These are phyloP conservation scores for Lagenidium giganteum DNA, from an alignment of 352 stramenopile species.

Conservation along the genomic window DNA sequence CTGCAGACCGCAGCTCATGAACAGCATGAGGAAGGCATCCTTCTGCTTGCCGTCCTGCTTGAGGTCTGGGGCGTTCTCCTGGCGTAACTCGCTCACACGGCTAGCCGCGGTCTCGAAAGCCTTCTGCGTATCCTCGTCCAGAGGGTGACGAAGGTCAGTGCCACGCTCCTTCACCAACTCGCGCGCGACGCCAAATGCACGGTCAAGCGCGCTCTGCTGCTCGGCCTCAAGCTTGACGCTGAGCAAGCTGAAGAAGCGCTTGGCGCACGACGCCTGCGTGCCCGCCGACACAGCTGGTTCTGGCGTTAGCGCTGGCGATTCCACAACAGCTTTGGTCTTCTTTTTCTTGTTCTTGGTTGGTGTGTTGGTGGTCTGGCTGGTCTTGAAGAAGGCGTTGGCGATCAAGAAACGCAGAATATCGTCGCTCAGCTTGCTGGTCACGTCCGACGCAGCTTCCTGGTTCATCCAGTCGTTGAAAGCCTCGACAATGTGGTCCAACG, in stretches of 20 bases:
- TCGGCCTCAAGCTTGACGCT: conserved; percentile 46
- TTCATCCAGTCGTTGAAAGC: conserved; percentile 34
- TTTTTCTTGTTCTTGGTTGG: conserved; percentile 53
- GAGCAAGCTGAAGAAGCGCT: conserved; percentile 61
- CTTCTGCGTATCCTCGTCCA: conserved; percentile 25
- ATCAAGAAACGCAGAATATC: conserved; percentile 58
- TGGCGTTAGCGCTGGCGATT: conserved; percentile 7
- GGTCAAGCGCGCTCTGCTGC: conserved; percentile 35
- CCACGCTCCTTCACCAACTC: conserved; percentile 23
- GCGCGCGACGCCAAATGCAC: conserved; percentile 33
- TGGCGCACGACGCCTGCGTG: conserved; percentile 43
- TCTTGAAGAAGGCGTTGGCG: conserved; percentile 63
- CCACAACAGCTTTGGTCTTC: conserved; percentile 23
- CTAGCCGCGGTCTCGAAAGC: conserved; percentile 31
- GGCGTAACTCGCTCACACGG: conserved; percentile 25
- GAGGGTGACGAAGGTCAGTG: conserved; percentile 28
- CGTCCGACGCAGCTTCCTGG: conserved; percentile 12
- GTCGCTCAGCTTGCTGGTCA: conserved; percentile 21
- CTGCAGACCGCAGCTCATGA: conserved; percentile 71
- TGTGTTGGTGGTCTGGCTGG: conserved; percentile 20
- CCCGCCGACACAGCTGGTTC: conserved; percentile 41
- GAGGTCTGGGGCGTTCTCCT: conserved; percentile 15
- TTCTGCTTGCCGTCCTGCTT: conserved; percentile 27
- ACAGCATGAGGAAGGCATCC: conserved; percentile 67
- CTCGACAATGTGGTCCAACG: conserved; percentile 55